Evolutionary conservation across 176 grass and related monocot genomes (phyloP).

Genomic region (Puya raimondii): DNA sequence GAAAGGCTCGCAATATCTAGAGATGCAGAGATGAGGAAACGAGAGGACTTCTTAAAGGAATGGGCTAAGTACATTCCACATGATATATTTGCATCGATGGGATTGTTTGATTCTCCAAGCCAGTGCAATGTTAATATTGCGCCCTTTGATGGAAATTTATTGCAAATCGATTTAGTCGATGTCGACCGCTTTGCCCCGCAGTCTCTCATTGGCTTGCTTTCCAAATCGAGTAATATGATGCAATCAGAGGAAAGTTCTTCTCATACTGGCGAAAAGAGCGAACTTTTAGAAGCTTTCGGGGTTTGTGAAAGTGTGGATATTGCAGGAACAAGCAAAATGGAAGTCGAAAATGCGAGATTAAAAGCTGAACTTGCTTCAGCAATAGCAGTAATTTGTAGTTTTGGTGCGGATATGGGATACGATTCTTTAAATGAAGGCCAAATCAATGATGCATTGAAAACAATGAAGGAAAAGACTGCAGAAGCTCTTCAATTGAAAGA

Average conservation of each 20-base stretch:
- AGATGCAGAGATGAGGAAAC: constrained; percentile 61
- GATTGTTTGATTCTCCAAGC: constrained; percentile 78
- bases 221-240: constrained; percentile 34
- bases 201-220: constrained; percentile 46
- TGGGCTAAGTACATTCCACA: constrained; percentile 69
- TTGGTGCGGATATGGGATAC: constrained; percentile 50
- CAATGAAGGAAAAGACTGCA: constrained; percentile 61
- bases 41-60: constrained; percentile 66
- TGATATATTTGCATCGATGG: constrained; percentile 82
- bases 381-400: constrained; percentile 60
- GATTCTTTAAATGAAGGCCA: constrained; percentile 56
- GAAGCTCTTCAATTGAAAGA: constrained; percentile 79
- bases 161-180: constrained; percentile 76
- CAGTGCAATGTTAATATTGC: constrained; percentile 79
- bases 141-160: constrained; percentile 70
- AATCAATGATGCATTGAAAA: constrained; percentile 47
- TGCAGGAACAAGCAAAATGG: constrained; percentile 77
- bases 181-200: constrained; percentile 65
- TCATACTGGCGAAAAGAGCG: constrained; percentile 46
- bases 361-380: constrained; percentile 94
- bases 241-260: constrained; percentile 42
- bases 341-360: constrained; percentile 90
- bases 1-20: constrained; percentile 77
- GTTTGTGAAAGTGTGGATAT: constrained; percentile 59
- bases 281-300: constrained; percentile 47